Conservation (phyloP, 768 basidiomycete genomes). For the Suillus sp. region DNA sequence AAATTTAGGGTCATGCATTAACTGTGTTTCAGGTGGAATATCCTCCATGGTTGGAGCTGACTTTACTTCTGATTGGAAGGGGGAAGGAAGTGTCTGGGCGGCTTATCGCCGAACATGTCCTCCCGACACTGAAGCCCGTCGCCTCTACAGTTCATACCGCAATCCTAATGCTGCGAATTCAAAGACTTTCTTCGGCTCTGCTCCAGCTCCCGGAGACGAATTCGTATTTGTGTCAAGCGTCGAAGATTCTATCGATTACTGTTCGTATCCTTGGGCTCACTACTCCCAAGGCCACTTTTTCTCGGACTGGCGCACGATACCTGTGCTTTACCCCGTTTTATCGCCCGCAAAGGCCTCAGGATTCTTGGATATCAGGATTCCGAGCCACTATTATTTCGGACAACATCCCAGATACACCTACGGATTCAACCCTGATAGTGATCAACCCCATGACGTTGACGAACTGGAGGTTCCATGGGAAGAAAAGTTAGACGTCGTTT, state of each 20-base stretch:
- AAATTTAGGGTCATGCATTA: slow-evolving; percentile 3
- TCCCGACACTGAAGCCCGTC: slow-evolving; percentile 76
- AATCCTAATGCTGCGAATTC: slow-evolving; percentile 37
- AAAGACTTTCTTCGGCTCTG: slow-evolving; percentile 32
- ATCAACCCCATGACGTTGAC: slow-evolving; percentile 75
- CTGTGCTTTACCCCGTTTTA: slow-evolving; percentile 89
- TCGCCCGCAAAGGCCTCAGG: slow-evolving; percentile 88
- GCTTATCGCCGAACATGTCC: slow-evolving; percentile 91
- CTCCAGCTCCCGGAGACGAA: slow-evolving; percentile 44
- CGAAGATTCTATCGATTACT: slow-evolving; percentile 76
- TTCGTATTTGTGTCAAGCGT: slow-evolving; percentile 65
- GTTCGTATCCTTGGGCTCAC: slow-evolving; percentile 78
- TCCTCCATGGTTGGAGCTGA: slow-evolving; percentile 56
- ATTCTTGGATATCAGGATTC: slow-evolving; percentile 89
- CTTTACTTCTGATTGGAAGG: slow-evolving; percentile 84
- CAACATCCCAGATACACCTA: slow-evolving; percentile 84
- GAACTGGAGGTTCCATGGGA: slow-evolving; percentile 90
- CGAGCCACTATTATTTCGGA: slow-evolving; percentile 95
- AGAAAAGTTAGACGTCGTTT: slow-evolving; percentile 81
- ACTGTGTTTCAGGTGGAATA: slow-evolving; percentile 44
- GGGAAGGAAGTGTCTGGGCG: slow-evolving; percentile 89
- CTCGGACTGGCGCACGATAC: slow-evolving; percentile 92
- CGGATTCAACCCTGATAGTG: slow-evolving; percentile 81
- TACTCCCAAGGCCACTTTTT: slow-evolving; percentile 95
- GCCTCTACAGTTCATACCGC: slow-evolving; percentile 79